A percentile compares a stretch with the other conserved stretches of the same genome.
Conservation (phyloP, 192 early-diverging fungal genomes). For the Coemansia sp. region DNA sequence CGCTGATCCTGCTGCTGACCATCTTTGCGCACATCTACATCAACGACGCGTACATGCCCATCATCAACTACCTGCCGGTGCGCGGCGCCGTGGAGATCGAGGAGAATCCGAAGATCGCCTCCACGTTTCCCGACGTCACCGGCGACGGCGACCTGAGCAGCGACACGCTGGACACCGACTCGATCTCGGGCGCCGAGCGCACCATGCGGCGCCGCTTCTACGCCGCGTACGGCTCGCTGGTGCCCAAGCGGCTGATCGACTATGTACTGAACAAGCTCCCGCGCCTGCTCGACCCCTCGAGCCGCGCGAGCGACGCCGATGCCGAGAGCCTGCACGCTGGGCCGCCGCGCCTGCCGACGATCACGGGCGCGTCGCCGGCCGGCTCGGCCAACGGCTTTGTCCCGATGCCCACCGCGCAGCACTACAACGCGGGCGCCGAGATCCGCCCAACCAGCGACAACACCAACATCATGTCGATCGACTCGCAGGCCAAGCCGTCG, state of each 20-base stretch:
- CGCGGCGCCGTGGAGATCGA: slow-evolving; percentile 43
- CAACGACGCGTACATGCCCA: slow-evolving; percentile 57
- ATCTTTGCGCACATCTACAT: slow-evolving; percentile 55
- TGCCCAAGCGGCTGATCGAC: slow-evolving; percentile 32
- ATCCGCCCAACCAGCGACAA: slow-evolving; percentile 13
- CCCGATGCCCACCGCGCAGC: slow-evolving; percentile 28
- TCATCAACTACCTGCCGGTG: slow-evolving; percentile 57
- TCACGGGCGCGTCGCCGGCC: not conserved
- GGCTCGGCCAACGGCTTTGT: not conserved
- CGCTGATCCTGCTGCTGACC: slow-evolving; percentile 54
- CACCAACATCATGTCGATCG: slow-evolving; percentile 34
- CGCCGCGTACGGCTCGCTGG: slow-evolving; percentile 37
- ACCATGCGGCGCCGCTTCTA: slow-evolving; percentile 27
- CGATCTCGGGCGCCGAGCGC: slow-evolving; percentile 13
- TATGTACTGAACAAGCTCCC: slow-evolving; percentile 40
- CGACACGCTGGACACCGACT: slow-evolving; percentile 10
- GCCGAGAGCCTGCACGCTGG: not conserved
- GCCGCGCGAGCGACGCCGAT: not conserved
- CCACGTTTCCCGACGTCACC: slow-evolving; percentile 30
- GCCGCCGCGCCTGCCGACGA: not conserved
- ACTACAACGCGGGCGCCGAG: slow-evolving; percentile 15
- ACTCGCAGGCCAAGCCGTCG: slow-evolving; percentile 7
- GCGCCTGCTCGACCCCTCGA: slow-evolving; percentile 14
- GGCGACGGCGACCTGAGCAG: slow-evolving; percentile 11
- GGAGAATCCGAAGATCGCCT: slow-evolving; percentile 31